These are phyloP conservation scores for Poterioochromonas sp. DNA, from an alignment of 352 stramenopile species.

Conservation along the genomic window DNA sequence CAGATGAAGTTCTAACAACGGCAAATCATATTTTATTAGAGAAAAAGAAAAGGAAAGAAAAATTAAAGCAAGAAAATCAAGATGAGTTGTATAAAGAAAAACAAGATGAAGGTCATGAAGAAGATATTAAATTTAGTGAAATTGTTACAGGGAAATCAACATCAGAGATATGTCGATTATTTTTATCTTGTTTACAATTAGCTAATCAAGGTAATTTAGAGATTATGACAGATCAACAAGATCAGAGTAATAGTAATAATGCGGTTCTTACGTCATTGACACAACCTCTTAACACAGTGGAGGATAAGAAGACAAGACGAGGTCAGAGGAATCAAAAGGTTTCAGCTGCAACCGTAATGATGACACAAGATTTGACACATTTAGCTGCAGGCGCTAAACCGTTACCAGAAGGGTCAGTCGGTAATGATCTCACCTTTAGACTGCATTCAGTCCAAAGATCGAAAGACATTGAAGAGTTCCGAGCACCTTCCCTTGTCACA, in stretches of 20 bases:
- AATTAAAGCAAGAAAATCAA: too few species aligned
- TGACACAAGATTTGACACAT: too few species aligned
- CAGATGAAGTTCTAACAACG: background rate
- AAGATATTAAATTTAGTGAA: background rate
- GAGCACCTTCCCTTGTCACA: background rate
- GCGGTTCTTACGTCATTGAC: too few species aligned
- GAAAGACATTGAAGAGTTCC: background rate
- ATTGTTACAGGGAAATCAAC: background rate
- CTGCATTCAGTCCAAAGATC: background rate
- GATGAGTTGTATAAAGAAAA: background rate
- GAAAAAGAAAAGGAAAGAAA: too few species aligned
- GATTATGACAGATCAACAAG: too few species aligned
- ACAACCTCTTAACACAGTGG: too few species aligned
- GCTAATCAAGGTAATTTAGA: slow-evolving; percentile 25
- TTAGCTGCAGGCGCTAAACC: too few species aligned
- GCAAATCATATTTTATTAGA: too few species aligned
- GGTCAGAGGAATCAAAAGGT: too few species aligned
- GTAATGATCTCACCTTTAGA: background rate
- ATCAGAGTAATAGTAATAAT: too few species aligned
- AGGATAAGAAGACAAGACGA: too few species aligned
- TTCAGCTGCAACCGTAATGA: too few species aligned
- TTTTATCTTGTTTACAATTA: slow-evolving; percentile 76
- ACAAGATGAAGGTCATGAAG: background rate
- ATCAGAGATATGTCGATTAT: slow-evolving; percentile 68
- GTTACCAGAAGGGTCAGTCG: background rate